A percentile compares a stretch with the other conserved stretches of the same genome.
These are phyloP conservation scores for Lantana camara DNA, from an alignment of 257 asterid genomes.

Conservation along the genomic window DNA sequence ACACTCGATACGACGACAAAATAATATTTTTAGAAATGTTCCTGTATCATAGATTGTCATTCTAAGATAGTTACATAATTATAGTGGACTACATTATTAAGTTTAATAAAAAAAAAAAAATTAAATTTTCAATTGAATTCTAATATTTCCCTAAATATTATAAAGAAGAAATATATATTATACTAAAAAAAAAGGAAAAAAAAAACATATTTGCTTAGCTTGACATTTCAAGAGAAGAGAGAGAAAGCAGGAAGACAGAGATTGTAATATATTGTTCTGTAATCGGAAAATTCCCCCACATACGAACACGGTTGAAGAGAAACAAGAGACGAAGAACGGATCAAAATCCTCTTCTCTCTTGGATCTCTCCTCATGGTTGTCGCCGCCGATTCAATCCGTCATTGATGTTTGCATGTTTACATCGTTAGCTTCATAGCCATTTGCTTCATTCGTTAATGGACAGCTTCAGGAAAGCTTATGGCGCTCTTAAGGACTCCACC, in stretches of 20 bases:
- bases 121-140: too few relatives aligned
- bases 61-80: too few relatives aligned
- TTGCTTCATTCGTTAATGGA: constrained; percentile 51
- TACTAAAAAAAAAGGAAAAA: too few relatives aligned
- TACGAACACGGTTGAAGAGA: constrained; percentile 20
- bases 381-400: background rate
- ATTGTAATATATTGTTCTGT: background rate
- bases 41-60: too few relatives aligned
- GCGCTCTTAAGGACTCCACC: constrained; percentile 94
- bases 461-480: constrained; percentile 92
- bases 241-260: constrained; percentile 9
- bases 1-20: too few relatives aligned
- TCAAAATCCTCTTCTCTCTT: constrained; percentile 37
- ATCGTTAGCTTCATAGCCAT: background rate
- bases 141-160: too few relatives aligned
- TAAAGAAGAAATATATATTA: too few relatives aligned
- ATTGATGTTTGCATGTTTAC: constrained; percentile 33
- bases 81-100: too few relatives aligned
- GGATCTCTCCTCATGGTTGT: constrained; percentile 17
- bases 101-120: too few relatives aligned
- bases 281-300: background rate
- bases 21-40: too few relatives aligned
- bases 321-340: constrained; percentile 41
- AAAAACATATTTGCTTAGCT: too few relatives aligned
- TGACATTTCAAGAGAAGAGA: background rate